Evolutionary conservation across 2,329 filamentous ascomycete genomes (phyloP), one percentile per base, ranked within the genome.

Genomic region (Aspergillus phoenicis): DNA sequence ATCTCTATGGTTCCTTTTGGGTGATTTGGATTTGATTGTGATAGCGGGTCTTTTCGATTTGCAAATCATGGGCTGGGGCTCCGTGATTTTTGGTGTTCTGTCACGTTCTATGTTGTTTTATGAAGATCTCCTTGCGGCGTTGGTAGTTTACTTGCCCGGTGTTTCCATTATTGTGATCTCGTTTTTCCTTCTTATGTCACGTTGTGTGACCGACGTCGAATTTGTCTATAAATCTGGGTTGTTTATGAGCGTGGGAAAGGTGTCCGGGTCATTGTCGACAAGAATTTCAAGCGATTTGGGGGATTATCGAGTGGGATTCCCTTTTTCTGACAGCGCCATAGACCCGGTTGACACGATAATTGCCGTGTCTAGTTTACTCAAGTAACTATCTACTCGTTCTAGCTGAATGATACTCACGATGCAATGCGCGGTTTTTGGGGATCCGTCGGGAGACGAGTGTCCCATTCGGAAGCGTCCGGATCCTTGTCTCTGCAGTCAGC

Each of bases 1-100:
- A 17, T 55, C 38, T 59, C 41, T 60, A 53, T 60, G 51, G n/a
- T 64, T 61, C 56, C 51, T 52, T 64, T 67, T 61, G 59, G 56
- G 51, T 57, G 45, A 24, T 65, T 48, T 57, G 58, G 36, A 15
- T 64, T 45, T 57, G 58, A 51, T 54, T 56, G 55, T 47, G 60
- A 45, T 58, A 54, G 45, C 53, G 51, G 51, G 54, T 47, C 28
- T 52, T 51, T 41, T 28, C 43, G 33, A 33, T 28, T 43, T 52
- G 39, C 26, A 22, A 48, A 45, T 24, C n/a, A 22, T 39, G 28
- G 39, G 36, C 38, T 30, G 26, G 48, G 43, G 13, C 24, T 53
- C 36, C 13, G 24, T 33, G 33, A 8, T 60, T 8, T 22, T 30
- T 30, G 52, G 45, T 55, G 36, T 56, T 53, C 26, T 53, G 28